Base-by-base conservation (phyloP, 1,139 yeast species). In the Hyphopichia pseudoburtonii region DNA sequence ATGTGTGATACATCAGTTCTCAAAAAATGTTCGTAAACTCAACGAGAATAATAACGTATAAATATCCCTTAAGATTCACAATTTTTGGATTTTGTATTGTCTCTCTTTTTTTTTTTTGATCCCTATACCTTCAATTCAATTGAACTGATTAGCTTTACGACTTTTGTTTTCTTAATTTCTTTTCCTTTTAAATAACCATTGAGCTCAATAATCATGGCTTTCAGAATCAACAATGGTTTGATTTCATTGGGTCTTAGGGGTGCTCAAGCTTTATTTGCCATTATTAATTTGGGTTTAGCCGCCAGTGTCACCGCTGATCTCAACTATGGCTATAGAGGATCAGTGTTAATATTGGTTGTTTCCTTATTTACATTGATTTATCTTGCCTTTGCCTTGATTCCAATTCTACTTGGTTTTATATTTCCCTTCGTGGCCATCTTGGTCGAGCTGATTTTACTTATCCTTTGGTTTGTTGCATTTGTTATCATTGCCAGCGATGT, bases 401-500 rank as follows among this genome's bases (percentile, higher is more conserved):
- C 48, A 12, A 14, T 29, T 3, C 30, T 37, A 2, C 37, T 35
- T 15, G 30, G 32, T 2, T 34, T 40, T 8, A 32, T 57, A 14
- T 52, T 52, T 3, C 42, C 51, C 6, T 35, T 57, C 8, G 40
- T 44, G 4, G 36, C 50, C 1, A 40, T 56, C 3, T 37, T 51
- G n/a, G 40, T 45, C 5, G 71, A 66, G 38, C 11, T 38, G 5
- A 28, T 62, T 1, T 44, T 64, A 24, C 52, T 50, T 49, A 51
- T 46, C 14, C 49, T 46, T 34, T 59, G 56, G 60, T 58, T 48
- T 21, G 53, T 57, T n/a, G 45, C 50, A 3, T 54, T 59, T 47
- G 65, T 57, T 5, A 35, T 50, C 4, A 37, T 54, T 31, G 62
- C 65, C 17, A 55, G 59, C 42, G 46, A 36, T 23, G 55, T 47